Evolutionary conservation across 2,329 filamentous ascomycete genomes (phyloP), one percentile per base, ranked within the genome.

Genomic region (Apiospora marii): DNA sequence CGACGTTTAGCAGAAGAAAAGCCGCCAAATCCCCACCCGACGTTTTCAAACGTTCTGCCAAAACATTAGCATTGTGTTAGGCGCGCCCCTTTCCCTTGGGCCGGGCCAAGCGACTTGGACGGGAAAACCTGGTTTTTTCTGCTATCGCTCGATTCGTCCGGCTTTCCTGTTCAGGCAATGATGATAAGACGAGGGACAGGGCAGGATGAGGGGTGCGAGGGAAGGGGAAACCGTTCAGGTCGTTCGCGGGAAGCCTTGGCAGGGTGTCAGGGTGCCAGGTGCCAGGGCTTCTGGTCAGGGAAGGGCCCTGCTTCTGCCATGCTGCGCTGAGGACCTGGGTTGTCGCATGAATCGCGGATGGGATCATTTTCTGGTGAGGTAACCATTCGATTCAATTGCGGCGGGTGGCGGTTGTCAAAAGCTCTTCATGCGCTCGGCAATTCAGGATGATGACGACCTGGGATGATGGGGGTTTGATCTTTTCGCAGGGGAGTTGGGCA

Each of bases 61-160:
- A 46, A 48, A 46, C 37, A 41, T 51, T 51, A 14, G 49, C 10
- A n/a, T 51, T 12, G 30, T 22, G 46, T 61, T 61, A 61, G 53
- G 53, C 30, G 30, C 53, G 30, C 53, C 53, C 53, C 53, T 61
- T 37, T 61, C 53, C 53, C 19, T 61, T 61, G 53, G 53, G 53
- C 53, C 53, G 53, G n/a, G 24, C 51, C 24, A 30, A 53, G 49
- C 49, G 27, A 37, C 37, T 37, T 6, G 0, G 14, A 30, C 4
- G n/a, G 10, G 5, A 7, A 24, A 48, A n/a, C 48, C 48, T 30
- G 34, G 27, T 58, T 58, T 34, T 58, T 58, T 34, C 53, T n/a
- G 27, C 30, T 34, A 22, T 34, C 19, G 30, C 3, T 34, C 19
- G 30, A 10, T 64, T 64, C 58, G 58, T 64, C n/a, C 34, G 22